Evolutionary conservation across 768 basidiomycete genomes (phyloP).

Genomic region (Suillus luteus): DNA sequence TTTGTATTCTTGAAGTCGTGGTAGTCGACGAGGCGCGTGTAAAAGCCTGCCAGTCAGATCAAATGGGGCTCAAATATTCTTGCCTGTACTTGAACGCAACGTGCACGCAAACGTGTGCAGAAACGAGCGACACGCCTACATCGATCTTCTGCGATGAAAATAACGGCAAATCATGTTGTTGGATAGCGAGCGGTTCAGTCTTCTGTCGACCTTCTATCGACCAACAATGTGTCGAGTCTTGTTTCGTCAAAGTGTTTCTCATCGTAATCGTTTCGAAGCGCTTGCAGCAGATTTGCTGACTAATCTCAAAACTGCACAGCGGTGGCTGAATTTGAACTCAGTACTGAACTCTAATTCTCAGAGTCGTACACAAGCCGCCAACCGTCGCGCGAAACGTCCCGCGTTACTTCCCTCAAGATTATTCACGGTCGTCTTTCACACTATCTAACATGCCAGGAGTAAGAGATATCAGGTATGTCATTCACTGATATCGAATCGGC

Average conservation of each 20-base stretch:
- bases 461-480: constrained; percentile 72
- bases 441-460: constrained; percentile 72
- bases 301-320: constrained; percentile 45
- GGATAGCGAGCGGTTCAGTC: not conserved
- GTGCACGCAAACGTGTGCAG: not conserved
- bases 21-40: not conserved
- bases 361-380: constrained; percentile 47
- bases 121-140: not conserved
- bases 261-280: not conserved
- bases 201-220: not conserved
- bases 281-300: constrained; percentile 34
- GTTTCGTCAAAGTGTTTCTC: not conserved
- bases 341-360: constrained; percentile 31
- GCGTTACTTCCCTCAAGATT: constrained; percentile 49
- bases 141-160: not conserved
- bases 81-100: not conserved
- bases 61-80: not conserved
- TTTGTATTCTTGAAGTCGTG: not conserved
- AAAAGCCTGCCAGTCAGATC: constrained; percentile 1
- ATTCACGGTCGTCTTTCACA: constrained; percentile 44
- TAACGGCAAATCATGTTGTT: not conserved
- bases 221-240: not conserved
- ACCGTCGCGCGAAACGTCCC: constrained; percentile 49
- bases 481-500: constrained; percentile 10
- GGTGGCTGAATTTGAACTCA: constrained; percentile 40